Percentiles rank a stretch among this genome's conserved stretches.
These are phyloP conservation scores for Sclerotinia minor DNA, from an alignment of 2,329 filamentous ascomycete genomes.

Conservation along the genomic window DNA sequence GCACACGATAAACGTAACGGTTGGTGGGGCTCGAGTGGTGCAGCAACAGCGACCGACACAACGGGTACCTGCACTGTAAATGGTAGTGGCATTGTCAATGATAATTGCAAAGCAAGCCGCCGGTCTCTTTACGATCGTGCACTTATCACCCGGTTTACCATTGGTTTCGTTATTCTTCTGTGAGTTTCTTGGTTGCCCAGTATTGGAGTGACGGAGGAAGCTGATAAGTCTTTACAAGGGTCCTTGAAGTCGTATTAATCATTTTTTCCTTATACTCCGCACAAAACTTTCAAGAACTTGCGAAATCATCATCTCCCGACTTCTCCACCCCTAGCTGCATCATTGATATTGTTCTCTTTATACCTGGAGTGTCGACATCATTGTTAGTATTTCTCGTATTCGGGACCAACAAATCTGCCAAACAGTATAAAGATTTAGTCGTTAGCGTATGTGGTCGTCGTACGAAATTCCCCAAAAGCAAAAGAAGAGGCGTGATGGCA, in stretches of 20 bases:
- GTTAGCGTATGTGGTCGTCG: slow-evolving; percentile 29
- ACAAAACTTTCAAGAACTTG: slow-evolving; percentile 37
- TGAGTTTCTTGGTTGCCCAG: slow-evolving; percentile 14
- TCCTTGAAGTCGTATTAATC: slow-evolving; percentile 46
- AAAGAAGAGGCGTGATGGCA: slow-evolving; percentile 10
- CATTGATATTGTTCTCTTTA: slow-evolving; percentile 43
- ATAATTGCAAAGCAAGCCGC: slow-evolving; percentile 21
- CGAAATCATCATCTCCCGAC: slow-evolving; percentile 41
- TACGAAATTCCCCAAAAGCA: slow-evolving; percentile 12
- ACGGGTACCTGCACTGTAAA: slow-evolving; percentile 21
- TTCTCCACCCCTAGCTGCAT: slow-evolving; percentile 41
- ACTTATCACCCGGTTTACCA: slow-evolving; percentile 48
- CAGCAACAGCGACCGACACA: slow-evolving; percentile 26
- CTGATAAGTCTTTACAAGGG: slow-evolving; percentile 27
- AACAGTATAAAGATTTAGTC: slow-evolving; percentile 37
- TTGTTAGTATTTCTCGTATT: slow-evolving; percentile 46
- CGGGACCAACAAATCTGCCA: slow-evolving; percentile 45
- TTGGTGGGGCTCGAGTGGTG: slow-evolving; percentile 35
- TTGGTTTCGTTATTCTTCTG: slow-evolving; percentile 47
- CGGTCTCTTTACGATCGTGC: slow-evolving; percentile 49
- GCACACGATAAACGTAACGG: slow-evolving; percentile 36
- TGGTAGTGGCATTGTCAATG: slow-evolving; percentile 18
- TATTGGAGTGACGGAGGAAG: slow-evolving; percentile 6
- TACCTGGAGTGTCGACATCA: slow-evolving; percentile 45
- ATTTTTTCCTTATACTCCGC: slow-evolving; percentile 43